These are phyloP conservation scores for Parastagonospora avenae DNA, from an alignment of 2,329 filamentous ascomycete species.

Conservation along the genomic window DNA sequence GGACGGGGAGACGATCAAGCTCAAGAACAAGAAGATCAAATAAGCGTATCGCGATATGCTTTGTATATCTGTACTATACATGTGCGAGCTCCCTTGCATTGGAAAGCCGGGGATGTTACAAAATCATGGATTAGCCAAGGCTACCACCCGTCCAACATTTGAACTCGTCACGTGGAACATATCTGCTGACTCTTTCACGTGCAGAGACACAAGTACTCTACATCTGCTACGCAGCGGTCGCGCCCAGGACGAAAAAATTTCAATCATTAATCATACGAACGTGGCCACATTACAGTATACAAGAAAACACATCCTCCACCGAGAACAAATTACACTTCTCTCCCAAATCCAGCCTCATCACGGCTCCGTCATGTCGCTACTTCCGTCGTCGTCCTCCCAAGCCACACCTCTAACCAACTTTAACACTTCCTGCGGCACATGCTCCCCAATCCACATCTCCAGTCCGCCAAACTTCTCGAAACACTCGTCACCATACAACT, in stretches of 20 bases:
- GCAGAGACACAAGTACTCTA: background rate
- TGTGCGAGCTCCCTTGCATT: too few species aligned
- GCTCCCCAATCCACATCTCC: slow-evolving; percentile 28
- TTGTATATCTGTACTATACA: slow-evolving; percentile 25
- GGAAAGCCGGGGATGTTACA: too few species aligned
- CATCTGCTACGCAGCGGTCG: background rate
- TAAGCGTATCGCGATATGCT: slow-evolving; percentile 25
- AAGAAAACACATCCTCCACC: background rate
- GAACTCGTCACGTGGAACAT: background rate
- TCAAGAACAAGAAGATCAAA: slow-evolving; percentile 85
- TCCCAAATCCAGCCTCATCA: background rate
- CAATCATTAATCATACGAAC: background rate
- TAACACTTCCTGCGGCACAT: slow-evolving; percentile 35
- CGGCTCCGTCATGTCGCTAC: slow-evolving; percentile 1
- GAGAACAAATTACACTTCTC: background rate
- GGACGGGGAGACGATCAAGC: slow-evolving; percentile 94
- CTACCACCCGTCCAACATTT: too few species aligned
- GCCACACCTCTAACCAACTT: slow-evolving; percentile 22
- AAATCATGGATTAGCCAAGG: too few species aligned
- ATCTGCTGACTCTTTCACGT: background rate
- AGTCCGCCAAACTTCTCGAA: slow-evolving; percentile 33
- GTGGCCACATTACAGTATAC: background rate
- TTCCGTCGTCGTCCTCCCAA: slow-evolving; percentile 15
- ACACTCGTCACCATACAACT: slow-evolving; percentile 37
- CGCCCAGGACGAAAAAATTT: background rate